Evolutionary conservation across 2,329 filamentous ascomycete genomes (phyloP).

Genomic region (Leptographium flavum): DNA sequence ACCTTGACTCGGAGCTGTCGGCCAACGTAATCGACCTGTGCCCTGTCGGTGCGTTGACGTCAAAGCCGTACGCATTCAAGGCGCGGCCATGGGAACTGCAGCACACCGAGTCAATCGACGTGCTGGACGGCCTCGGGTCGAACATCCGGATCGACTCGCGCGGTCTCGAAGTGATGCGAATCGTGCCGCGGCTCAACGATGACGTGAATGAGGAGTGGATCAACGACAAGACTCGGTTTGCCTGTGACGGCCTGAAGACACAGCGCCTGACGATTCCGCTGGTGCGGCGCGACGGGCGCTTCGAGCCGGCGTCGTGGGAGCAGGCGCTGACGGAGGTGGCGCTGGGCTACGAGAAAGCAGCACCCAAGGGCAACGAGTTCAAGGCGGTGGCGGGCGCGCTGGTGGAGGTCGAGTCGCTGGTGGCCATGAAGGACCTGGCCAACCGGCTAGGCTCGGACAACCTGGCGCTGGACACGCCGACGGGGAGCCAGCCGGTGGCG

Average conservation of each 20-base stretch:
- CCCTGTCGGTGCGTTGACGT: constrained; percentile 89
- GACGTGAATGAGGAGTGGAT: constrained; percentile 99
- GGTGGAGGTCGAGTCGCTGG: constrained; percentile 81
- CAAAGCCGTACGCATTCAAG: constrained; percentile 95
- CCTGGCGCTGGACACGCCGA: constrained; percentile 78
- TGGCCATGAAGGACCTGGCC: constrained; percentile 92
- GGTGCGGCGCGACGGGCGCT: constrained; percentile 76
- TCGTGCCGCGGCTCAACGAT: constrained; percentile 86
- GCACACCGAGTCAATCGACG: constrained; percentile 90
- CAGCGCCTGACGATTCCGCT: constrained; percentile 89
- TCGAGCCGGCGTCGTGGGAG: constrained; percentile 89
- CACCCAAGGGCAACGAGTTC: constrained; percentile 84
- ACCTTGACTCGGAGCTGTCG: constrained; percentile 86
- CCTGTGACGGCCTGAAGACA: constrained; percentile 90
- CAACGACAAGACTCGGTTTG: constrained; percentile 94
- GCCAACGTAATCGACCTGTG: constrained; percentile 97
- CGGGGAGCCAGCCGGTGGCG: constrained; percentile 68
- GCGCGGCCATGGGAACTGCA: constrained; percentile 95
- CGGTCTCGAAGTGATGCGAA: constrained; percentile 90
- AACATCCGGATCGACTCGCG: constrained; percentile 90
- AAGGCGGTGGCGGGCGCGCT: constrained; percentile 88
- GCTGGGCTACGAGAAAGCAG: constrained; percentile 62
- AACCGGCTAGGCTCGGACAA: constrained; percentile 97
- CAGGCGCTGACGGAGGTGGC: constrained; percentile 82
- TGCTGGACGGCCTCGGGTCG: constrained; percentile 82